phyloP scores from a whole-genome alignment of 2,329 filamentous ascomycete species.

The Xylaria sp. region DNA sequence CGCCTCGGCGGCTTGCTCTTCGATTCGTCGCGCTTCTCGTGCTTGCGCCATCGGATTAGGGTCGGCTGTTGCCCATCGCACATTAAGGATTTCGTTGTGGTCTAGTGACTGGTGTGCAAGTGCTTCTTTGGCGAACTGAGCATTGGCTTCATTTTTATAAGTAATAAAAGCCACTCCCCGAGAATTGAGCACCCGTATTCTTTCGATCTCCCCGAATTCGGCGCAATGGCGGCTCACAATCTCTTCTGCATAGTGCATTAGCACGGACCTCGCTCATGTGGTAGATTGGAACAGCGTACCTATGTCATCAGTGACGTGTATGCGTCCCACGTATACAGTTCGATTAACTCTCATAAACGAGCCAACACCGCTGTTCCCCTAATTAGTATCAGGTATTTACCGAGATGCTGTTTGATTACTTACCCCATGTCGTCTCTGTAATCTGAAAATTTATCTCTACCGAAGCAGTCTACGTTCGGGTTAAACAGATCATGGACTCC shows the following conservation, averaged over 20 bases:
- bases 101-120: constrained; percentile 96
- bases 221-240: constrained; percentile 93
- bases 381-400: constrained; percentile 59
- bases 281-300: constrained; percentile 17
- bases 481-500: constrained; percentile 90
- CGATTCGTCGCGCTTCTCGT: constrained; percentile 85
- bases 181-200: constrained; percentile 86
- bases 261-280: background rate
- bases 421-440: background rate
- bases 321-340: constrained; percentile 91
- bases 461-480: constrained; percentile 94
- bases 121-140: constrained; percentile 91
- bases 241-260: constrained; percentile 69
- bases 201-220: constrained; percentile 94
- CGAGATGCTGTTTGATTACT: no score
- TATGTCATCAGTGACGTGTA: constrained; percentile 96
- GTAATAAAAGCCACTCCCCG: constrained; percentile 95
- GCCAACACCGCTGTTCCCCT: constrained; percentile 92
- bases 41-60: constrained; percentile 96
- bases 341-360: constrained; percentile 94
- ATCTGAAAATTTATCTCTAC: constrained; percentile 81
- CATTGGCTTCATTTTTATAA: constrained; percentile 89
- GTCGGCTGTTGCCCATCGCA: constrained; percentile 96
- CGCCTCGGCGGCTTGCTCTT: constrained; percentile 96
- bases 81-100: constrained; percentile 91